phyloP scores from a whole-genome alignment of 2,329 filamentous ascomycete genomes.

The Nigrospora sphaerica region DNA sequence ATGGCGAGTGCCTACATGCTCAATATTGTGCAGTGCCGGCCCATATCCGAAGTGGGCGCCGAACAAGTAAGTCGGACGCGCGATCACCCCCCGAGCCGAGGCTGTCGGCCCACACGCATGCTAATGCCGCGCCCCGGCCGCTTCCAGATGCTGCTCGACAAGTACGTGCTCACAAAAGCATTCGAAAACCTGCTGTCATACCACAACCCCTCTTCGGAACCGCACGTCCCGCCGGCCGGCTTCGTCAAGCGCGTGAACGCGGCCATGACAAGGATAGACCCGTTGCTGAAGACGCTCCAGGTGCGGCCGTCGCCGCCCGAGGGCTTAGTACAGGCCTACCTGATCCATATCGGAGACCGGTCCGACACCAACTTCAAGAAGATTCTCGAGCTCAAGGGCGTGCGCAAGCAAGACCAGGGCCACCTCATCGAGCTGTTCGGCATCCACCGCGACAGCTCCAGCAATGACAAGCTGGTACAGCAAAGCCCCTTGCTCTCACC shows the following conservation, averaged over 20 bases:
- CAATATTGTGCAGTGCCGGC: conserved; percentile 82
- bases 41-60: conserved; percentile 87
- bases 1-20: conserved; percentile 71
- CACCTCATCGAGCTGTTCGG: conserved; percentile 80
- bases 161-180: conserved; percentile 79
- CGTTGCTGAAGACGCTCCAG: conserved; percentile 91
- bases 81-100: not conserved
- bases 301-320: conserved; percentile 87
- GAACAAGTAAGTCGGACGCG: conserved; percentile 58
- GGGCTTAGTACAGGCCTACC: conserved; percentile 90
- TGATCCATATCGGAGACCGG: conserved; percentile 92
- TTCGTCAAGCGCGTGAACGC: conserved; percentile 83
- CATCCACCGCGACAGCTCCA: conserved; percentile 68
- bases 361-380: conserved; percentile 95
- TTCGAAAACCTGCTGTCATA: conserved; percentile 64
- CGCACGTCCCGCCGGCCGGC: conserved; percentile 40
- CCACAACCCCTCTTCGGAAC: conserved; percentile 40
- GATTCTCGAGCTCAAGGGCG: conserved; percentile 90
- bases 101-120: no score
- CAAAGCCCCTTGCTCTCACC: conserved; percentile 66
- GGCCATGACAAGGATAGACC: conserved; percentile 80
- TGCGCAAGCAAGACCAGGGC: conserved; percentile 74
- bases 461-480: conserved; percentile 62
- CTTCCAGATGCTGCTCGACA: conserved; percentile 82
- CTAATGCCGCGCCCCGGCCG: conserved; percentile 11